Conservation (phyloP, 371 early-diverging fungal species). For the Rhizomucor pusillus region DNA sequence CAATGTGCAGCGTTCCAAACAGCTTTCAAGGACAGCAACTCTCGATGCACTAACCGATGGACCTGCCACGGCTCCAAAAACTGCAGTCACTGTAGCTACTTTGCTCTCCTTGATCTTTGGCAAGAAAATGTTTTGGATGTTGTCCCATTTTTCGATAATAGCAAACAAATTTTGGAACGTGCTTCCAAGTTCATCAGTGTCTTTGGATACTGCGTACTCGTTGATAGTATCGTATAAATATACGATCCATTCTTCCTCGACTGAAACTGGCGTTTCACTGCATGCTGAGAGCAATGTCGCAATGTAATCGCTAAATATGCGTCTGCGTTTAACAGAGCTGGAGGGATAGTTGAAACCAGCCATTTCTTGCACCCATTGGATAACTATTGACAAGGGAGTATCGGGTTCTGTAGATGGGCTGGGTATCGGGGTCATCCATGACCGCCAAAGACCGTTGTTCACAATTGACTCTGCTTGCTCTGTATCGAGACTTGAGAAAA, state of each 20-base stretch:
- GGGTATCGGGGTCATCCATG: slow-evolving; percentile 2
- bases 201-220: background rate
- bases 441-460: background rate
- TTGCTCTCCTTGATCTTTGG: background rate
- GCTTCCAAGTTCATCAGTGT: background rate
- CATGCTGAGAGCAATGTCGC: background rate
- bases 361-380: background rate
- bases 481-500: background rate
- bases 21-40: slow-evolving; percentile 1
- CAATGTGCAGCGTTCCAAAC: background rate
- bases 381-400: background rate
- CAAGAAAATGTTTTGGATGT: background rate
- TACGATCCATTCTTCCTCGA: background rate
- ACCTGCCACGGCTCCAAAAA: slow-evolving; percentile 2
- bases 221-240: slow-evolving; percentile 5
- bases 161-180: background rate
- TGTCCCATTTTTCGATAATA: background rate
- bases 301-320: slow-evolving; percentile 5
- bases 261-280: background rate
- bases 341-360: background rate
- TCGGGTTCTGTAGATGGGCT: background rate
- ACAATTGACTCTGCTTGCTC: background rate
- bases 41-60: background rate
- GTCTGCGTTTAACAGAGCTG: background rate
- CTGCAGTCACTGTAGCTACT: background rate